Conservation (phyloP, 495 filamentous ascomycete species). For the Entonaema liquescens region DNA sequence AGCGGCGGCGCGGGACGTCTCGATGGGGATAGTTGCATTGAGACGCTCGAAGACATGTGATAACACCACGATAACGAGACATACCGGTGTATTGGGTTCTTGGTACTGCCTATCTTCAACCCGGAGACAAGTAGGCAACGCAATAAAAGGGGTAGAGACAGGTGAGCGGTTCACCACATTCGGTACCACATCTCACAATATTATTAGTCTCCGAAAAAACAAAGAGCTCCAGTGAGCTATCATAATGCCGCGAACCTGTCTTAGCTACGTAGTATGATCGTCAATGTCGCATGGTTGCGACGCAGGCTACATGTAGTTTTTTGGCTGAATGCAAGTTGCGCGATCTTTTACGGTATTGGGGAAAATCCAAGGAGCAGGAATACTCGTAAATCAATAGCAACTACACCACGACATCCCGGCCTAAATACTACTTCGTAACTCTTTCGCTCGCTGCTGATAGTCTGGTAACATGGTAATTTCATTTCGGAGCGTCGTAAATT, state of each 20-base stretch:
- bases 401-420: background rate
- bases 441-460: background rate
- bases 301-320: conserved; percentile 15
- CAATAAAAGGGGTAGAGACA: conserved; percentile 12
- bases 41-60: conserved; percentile 17
- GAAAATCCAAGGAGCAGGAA: conserved; percentile 12
- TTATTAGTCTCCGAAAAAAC: conserved; percentile 13
- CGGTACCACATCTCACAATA: conserved; percentile 23
- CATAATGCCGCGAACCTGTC: background rate
- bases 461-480: background rate
- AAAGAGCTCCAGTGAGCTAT: conserved; percentile 5
- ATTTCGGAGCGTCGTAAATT: background rate
- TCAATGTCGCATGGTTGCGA: conserved; percentile 22
- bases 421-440: conserved; percentile 1
- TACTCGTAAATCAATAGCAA: conserved; percentile 13
- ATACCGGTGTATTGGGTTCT: background rate
- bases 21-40: conserved; percentile 2
- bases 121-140: background rate
- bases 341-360: conserved; percentile 36
- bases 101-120: conserved; percentile 1
- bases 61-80: conserved; percentile 17
- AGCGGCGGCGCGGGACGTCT: conserved; percentile 21
- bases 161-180: conserved; percentile 4
- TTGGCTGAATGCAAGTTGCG: conserved; percentile 32
- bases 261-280: conserved; percentile 6